phyloP scores from a whole-genome alignment of 176 grass and related monocot genomes.

The Lolium multiflorum region DNA sequence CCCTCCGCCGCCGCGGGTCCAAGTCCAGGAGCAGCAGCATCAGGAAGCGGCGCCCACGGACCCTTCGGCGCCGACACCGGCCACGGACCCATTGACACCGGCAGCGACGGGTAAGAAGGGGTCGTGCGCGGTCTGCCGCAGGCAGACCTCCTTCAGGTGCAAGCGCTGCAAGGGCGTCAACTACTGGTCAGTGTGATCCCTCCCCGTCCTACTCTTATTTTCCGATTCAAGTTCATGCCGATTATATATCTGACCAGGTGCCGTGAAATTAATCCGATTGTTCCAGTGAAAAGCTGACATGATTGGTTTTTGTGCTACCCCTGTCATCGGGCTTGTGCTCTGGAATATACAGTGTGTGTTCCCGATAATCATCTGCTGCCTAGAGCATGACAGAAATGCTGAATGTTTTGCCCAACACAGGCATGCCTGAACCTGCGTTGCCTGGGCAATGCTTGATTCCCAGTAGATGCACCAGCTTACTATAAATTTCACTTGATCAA shows the following conservation, averaged over 20 bases:
- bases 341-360: background rate
- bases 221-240: slow-evolving; percentile 34
- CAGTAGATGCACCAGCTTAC: background rate
- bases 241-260: background rate
- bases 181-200: slow-evolving; percentile 67
- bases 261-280: background rate
- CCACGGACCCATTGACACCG: background rate
- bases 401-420: slow-evolving; percentile 13
- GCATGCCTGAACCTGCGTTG: background rate
- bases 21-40: background rate
- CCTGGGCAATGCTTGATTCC: background rate
- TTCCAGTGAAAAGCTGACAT: background rate
- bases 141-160: slow-evolving; percentile 62
- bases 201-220: slow-evolving; percentile 19
- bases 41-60: background rate
- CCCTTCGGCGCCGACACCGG: background rate
- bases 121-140: slow-evolving; percentile 67
- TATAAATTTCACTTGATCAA: background rate
- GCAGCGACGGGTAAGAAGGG: slow-evolving; percentile 25
- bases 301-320: background rate
- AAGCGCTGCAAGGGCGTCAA: slow-evolving; percentile 82
- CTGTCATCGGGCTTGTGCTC: background rate
- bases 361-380: slow-evolving; percentile 7
- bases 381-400: background rate
- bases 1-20: slow-evolving; percentile 7